Evolutionary conservation across 2,329 filamentous ascomycete genomes (phyloP).

Genomic region (Diaporthe humulicola): DNA sequence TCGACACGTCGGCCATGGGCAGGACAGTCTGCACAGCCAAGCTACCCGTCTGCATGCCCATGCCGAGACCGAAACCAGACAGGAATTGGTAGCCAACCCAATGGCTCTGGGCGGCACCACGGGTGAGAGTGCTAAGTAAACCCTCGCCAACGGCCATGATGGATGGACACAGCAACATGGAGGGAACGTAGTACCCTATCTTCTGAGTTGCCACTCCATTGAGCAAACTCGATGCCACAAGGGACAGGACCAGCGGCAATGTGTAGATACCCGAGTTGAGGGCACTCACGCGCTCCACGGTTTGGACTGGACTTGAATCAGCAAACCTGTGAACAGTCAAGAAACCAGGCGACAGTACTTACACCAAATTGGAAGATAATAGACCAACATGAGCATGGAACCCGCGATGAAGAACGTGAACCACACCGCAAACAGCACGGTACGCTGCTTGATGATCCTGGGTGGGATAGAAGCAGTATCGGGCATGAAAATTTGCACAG

Average conservation of each 20-base stretch:
- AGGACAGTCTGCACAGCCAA: conserved; percentile 70
- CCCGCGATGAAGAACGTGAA: conserved; percentile 63
- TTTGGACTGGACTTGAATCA: conserved; percentile 59
- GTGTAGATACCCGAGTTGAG: conserved; percentile 70
- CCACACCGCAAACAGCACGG: conserved; percentile 62
- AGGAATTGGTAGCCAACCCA: conserved; percentile 74
- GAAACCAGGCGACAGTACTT: conserved; percentile 46
- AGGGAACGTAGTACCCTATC: conserved; percentile 71
- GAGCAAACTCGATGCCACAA: conserved; percentile 65
- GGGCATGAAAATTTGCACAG: conserved; percentile 66
- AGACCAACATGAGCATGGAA: conserved; percentile 67
- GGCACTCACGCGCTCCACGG: conserved; percentile 65
- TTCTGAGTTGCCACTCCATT: conserved; percentile 63
- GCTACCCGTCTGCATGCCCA: conserved; percentile 69
- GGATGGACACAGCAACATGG: conserved; percentile 65
- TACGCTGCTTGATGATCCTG: conserved; percentile 67
- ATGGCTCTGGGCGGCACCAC: conserved; percentile 58
- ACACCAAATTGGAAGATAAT: conserved; percentile 69
- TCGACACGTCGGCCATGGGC: conserved; percentile 64
- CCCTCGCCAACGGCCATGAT: conserved; percentile 67
- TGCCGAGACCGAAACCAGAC: conserved; percentile 69
- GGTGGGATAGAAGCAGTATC: conserved; percentile 70
- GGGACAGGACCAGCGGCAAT: conserved; percentile 67
- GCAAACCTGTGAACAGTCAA: neutral
- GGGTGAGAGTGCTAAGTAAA: conserved; percentile 68